Evolutionary conservation across 1,284 basidiomycete genomes (phyloP).

Genomic region (Rhodotorula mucilaginosa): DNA sequence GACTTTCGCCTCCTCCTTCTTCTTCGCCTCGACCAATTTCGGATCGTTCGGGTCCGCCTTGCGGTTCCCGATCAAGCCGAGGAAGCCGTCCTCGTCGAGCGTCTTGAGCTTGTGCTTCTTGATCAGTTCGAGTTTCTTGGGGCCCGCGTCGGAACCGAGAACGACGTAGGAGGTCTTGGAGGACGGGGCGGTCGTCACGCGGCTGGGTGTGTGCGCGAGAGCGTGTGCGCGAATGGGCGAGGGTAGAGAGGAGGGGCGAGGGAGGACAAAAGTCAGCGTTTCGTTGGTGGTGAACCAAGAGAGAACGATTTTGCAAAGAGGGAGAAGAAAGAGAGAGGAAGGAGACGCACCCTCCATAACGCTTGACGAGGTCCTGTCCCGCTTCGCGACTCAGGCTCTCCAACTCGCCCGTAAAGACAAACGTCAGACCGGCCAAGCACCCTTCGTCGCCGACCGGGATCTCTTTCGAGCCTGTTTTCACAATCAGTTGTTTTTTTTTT

Average conservation of each 20-base stretch:
- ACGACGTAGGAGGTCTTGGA: constrained; percentile 88
- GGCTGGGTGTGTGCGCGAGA: constrained; percentile 50
- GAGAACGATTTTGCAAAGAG: too few species aligned
- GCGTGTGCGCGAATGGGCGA: not conserved
- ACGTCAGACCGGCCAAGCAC: constrained; percentile 79
- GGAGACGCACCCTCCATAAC: constrained; percentile 74
- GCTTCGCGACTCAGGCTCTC: constrained; percentile 84
- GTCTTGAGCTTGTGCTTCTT: constrained; percentile 72
- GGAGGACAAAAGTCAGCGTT: not conserved
- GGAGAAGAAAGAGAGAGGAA: not conserved
- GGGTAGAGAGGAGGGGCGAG: not conserved
- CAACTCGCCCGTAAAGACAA: constrained; percentile 95
- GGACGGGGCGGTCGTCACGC: constrained; percentile 82
- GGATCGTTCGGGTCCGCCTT: constrained; percentile 29
- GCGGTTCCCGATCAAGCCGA: constrained; percentile 66
- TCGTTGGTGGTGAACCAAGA: too few species aligned
- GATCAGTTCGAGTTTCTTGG: constrained; percentile 79
- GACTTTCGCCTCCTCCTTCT: constrained; percentile 75
- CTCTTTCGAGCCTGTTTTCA: constrained; percentile 65
- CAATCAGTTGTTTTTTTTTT: too few species aligned
- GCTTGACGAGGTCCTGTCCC: constrained; percentile 81
- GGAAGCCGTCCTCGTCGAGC: constrained; percentile 82
- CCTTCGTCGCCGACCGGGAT: constrained; percentile 75
- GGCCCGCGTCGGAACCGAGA: constrained; percentile 82
- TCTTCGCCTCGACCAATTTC: constrained; percentile 53